These are phyloP conservation scores for Somion occarium DNA, from an alignment of 1,284 basidiomycete genomes.

Conservation along the genomic window DNA sequence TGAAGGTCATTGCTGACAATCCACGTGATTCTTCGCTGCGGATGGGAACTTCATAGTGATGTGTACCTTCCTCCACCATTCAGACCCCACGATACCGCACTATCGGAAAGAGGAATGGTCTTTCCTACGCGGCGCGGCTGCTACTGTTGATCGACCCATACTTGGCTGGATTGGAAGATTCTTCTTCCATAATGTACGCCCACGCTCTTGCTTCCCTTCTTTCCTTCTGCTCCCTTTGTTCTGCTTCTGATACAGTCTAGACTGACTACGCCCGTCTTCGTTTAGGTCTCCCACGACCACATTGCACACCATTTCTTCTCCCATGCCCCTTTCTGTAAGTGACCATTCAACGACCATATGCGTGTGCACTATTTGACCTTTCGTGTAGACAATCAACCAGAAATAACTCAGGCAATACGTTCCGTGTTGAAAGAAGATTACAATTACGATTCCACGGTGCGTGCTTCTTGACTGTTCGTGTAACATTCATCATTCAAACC, in stretches of 20 bases:
- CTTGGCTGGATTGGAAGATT: conserved; percentile 53
- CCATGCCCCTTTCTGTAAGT: conserved; percentile 33
- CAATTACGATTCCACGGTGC: conserved; percentile 41
- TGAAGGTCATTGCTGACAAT: not conserved
- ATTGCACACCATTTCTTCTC: conserved; percentile 35
- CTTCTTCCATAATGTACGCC: conserved; percentile 41
- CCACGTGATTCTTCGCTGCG: conserved; percentile 1
- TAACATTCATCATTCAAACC: conserved; percentile 30
- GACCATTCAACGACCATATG: not conserved
- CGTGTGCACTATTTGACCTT: not conserved
- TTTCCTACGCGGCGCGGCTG: conserved; percentile 54
- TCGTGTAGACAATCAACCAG: conserved; percentile 27
- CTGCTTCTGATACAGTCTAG: not conserved
- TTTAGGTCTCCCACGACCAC: conserved; percentile 36
- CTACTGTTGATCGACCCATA: conserved; percentile 55
- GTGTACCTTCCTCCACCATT: conserved; percentile 42
- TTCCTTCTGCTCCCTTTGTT: not conserved
- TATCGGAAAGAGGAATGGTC: conserved; percentile 46
- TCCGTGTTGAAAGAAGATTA: conserved; percentile 31
- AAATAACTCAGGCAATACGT: conserved; percentile 27
- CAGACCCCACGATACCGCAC: conserved; percentile 39
- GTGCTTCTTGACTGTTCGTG: conserved; percentile 11
- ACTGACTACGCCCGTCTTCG: conserved; percentile 9
- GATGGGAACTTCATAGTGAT: conserved; percentile 37
- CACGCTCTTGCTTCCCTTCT: not conserved